Conservation (phyloP, 805 yeast species). For the Ogataea pilisensis region DNA sequence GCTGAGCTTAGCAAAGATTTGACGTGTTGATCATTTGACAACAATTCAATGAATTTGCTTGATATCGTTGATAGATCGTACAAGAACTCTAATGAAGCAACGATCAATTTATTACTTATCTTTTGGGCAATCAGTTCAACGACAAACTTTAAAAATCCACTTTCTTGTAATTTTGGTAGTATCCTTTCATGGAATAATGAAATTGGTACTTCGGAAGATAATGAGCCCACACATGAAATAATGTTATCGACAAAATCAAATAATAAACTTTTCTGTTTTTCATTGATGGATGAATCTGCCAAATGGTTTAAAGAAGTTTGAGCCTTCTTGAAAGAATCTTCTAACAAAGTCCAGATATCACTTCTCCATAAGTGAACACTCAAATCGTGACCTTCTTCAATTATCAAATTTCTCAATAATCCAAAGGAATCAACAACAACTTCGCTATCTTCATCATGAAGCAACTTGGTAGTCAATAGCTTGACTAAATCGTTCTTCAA, state of each 20-base stretch:
- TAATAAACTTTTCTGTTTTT: slow-evolving; percentile 40
- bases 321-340: slow-evolving; percentile 47
- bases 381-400: slow-evolving; percentile 86
- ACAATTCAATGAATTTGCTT: slow-evolving; percentile 19
- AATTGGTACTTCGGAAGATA: slow-evolving; percentile 56
- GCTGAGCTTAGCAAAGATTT: slow-evolving; percentile 9
- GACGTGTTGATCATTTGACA: slow-evolving; percentile 14
- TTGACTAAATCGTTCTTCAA: slow-evolving; percentile 70
- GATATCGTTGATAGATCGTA: slow-evolving; percentile 31
- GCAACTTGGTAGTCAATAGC: slow-evolving; percentile 55
- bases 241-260: slow-evolving; percentile 72
- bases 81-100: slow-evolving; percentile 23
- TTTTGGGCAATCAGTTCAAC: slow-evolving; percentile 34
- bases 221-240: slow-evolving; percentile 60
- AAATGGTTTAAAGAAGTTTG: slow-evolving; percentile 44
- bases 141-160: slow-evolving; percentile 33
- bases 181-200: slow-evolving; percentile 37
- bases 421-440: slow-evolving; percentile 80
- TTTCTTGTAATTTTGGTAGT: slow-evolving; percentile 19
- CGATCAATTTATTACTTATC: slow-evolving; percentile 23
- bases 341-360: slow-evolving; percentile 65
- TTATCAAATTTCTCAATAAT: slow-evolving; percentile 68
- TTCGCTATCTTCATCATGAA: slow-evolving; percentile 68
- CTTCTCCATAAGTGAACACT: slow-evolving; percentile 73
- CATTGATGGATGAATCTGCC: slow-evolving; percentile 20